Evolutionary conservation across 768 basidiomycete species (phyloP), one percentile per base, ranked within the genome.

Genomic region (Boletus rubroflammeus): DNA sequence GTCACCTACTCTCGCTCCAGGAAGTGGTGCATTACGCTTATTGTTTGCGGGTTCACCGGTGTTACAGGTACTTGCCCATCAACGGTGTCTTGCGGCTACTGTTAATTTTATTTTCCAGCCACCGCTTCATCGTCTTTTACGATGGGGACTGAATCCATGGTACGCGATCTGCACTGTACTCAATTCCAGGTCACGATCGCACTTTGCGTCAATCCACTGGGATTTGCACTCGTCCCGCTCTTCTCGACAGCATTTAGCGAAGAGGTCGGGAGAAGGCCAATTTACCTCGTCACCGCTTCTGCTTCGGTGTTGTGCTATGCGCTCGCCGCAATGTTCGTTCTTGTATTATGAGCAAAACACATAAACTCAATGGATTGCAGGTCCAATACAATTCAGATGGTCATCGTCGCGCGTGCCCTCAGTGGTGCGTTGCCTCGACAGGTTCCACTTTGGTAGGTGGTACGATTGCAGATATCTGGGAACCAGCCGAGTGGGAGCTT

Each of bases 401-500:
- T 88, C 6, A 76, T 86, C 23, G 55, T 84, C 35, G 82, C 77
- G 0, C 78, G 87, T 19, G 80, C 86, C 54, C 64, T 89, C 2
- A 80, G 81, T 49, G 86, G 86, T 7, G 79, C 77, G 0, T 83
- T 62, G 85, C 81, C 0, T 86, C 85, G 1, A 85, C 84, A 0
- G 82, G 81, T 29, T 75, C 84, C 0, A 82, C 84, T 0, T 82
- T 88, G 79, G 86, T 86, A 15, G 84, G 84, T 10, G 86, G 86
- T 25, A 84, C 83, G 0, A 78, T 86, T 23, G 79, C 83, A 21
- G 86, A 88, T 64, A 80, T 88, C 10, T 88, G 84, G 83, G 67
- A 69, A 14, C 74, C 84, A 10, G 70, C 73, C 48, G 81, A 87
- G 85, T 85, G 57, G 43, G 79, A 62, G 2, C 29, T 26, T 42